Conservation (phyloP, 2,329 filamentous ascomycete genomes). For the Arthrobotrys pseudoclavata region DNA sequence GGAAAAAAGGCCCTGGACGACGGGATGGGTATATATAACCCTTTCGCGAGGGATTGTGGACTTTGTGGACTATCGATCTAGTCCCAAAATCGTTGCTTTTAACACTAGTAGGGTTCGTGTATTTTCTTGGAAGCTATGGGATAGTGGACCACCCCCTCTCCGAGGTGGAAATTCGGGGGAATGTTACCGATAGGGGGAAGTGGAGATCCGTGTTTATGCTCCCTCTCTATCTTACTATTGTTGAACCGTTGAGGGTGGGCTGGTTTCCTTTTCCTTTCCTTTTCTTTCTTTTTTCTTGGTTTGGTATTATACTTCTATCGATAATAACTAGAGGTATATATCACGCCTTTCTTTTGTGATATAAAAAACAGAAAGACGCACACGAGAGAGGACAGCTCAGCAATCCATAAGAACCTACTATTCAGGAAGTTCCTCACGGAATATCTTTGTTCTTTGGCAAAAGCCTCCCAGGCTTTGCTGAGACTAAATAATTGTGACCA, state of each 20-base stretch:
- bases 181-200: background rate
- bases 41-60: background rate
- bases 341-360: background rate
- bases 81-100: background rate
- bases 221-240: background rate
- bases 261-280: background rate
- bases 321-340: background rate
- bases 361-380: background rate
- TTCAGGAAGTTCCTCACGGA: slow-evolving; percentile 3
- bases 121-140: slow-evolving; percentile 14
- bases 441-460: background rate
- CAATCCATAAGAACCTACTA: background rate
- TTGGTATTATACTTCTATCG: background rate
- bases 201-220: background rate
- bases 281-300: background rate
- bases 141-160: background rate
- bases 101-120: background rate
- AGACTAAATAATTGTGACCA: too few species aligned
- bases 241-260: slow-evolving; percentile 7
- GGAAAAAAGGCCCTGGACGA: slow-evolving; percentile 10
- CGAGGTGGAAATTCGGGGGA: slow-evolving; percentile 3
- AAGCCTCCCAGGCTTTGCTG: background rate
- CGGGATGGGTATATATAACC: slow-evolving; percentile 42
- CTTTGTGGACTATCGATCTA: background rate
- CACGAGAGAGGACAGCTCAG: background rate